These are phyloP conservation scores for Trichoderma virens DNA, from an alignment of 495 filamentous ascomycete genomes.

Conservation along the genomic window DNA sequence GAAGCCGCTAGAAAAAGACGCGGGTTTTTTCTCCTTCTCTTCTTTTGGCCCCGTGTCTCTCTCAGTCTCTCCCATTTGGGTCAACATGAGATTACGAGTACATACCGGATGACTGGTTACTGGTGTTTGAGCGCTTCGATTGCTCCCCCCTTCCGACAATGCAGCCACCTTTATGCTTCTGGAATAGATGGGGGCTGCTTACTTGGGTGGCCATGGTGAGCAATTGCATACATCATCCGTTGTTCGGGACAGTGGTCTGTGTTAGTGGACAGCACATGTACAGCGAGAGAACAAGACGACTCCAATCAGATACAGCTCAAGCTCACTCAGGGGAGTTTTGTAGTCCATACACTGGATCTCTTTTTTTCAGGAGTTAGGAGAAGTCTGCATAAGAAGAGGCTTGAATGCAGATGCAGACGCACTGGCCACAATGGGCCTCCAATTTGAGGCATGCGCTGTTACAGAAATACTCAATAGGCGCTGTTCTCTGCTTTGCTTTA, in stretches of 20 bases:
- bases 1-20: no score
- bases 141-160: background rate
- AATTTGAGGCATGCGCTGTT: background rate
- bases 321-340: background rate
- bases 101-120: no score
- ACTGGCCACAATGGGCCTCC: background rate
- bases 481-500: background rate
- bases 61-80: background rate
- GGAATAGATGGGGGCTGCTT: background rate
- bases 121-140: background rate
- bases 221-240: background rate
- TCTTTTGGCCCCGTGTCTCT: background rate
- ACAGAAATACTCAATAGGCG: background rate
- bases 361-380: background rate
- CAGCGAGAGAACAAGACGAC: background rate
- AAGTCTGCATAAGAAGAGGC: background rate
- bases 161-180: background rate
- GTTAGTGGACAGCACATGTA: background rate
- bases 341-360: background rate
- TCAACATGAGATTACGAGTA: no score
- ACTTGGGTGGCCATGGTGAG: background rate
- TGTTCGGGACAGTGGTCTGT: background rate
- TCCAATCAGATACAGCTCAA: background rate
- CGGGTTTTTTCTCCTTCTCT: background rate
- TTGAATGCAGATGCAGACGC: background rate